A percentile compares a stretch with the other conserved stretches of the same genome.
Evolutionary conservation across 805 yeast species (phyloP).

Genomic region (Candida lessepsii): DNA sequence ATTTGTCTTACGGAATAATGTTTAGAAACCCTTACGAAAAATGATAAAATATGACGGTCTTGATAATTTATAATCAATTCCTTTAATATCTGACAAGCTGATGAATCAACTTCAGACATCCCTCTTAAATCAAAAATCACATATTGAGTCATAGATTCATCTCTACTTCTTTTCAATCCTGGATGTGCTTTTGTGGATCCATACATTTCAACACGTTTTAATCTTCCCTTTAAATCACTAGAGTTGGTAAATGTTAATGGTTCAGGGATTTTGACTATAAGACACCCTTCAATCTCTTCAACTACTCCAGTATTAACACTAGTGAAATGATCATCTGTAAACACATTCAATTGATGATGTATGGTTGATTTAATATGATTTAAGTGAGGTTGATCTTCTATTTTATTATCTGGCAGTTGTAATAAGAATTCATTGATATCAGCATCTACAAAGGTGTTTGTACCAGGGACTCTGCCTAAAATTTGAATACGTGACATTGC

Average conservation of each 20-base stretch:
- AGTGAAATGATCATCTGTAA: conserved; percentile 35
- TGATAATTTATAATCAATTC: conserved; percentile 30
- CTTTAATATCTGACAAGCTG: conserved; percentile 36
- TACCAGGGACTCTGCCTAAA: conserved; percentile 42
- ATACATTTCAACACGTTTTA: conserved; percentile 40
- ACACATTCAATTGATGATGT: conserved; percentile 26
- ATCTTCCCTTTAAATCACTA: conserved; percentile 36
- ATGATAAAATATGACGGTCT: conserved; percentile 28
- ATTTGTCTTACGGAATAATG: conserved; percentile 26
- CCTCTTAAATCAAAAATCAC: conserved; percentile 43
- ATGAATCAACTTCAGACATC: conserved; percentile 42
- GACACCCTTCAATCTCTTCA: conserved; percentile 46
- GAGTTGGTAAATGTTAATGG: conserved; percentile 44
- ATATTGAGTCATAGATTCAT: conserved; percentile 38
- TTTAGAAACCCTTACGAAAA: conserved; percentile 36
- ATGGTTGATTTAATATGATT: not conserved
- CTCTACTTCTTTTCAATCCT: conserved; percentile 35
- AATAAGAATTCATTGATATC: conserved; percentile 23
- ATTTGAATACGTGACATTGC: conserved; percentile 45
- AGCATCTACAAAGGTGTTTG: conserved; percentile 42
- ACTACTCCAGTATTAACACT: conserved; percentile 35
- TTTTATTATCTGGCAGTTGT: not conserved
- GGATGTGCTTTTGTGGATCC: conserved; percentile 47
- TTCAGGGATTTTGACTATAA: conserved; percentile 43
- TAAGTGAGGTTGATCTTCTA: too few relatives aligned